Evolutionary conservation across 2,329 filamentous ascomycete genomes (phyloP), one percentile per base, ranked within the genome.

Genomic region (Talaromyces sp.): DNA sequence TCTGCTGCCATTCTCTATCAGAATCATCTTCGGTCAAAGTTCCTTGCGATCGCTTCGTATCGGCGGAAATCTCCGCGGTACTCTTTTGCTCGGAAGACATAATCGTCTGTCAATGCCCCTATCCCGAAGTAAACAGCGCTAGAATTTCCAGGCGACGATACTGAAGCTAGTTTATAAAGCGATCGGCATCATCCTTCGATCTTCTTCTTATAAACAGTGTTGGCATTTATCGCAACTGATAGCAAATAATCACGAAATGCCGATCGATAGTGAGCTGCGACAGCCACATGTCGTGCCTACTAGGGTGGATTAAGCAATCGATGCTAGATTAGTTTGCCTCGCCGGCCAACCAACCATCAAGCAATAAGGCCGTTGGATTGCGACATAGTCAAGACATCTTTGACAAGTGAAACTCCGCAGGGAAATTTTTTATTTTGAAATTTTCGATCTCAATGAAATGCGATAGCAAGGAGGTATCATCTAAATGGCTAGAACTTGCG

Each of bases 261-360:
- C 14, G 20, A 16, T 16, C 14, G 22, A 4, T 16, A 20, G 35
- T 20, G 39, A 35, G 16, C 29, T n/a, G n/a, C 16, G 19, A 20
- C 33, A 51, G 49, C 49, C 49, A 47, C 29, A 51, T 51, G 49
- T 51, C 49, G 49, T 51, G 49, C 49, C 41, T 33, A 4, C 22
- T 10, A 35, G 16, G 14, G 11, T 16, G 17, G 30, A 51, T 51
- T 42, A 51, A 42, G 22, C 36, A 33, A 51, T 51, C 14, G 14
- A 9, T 17, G 32, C 36, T 16, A 29, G 10, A 8, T n/a, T n/a
- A n/a, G n/a, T n/a, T n/a, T n/a, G n/a, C n/a, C n/a, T n/a, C 36
- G 24, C 32, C 17, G 27, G 33, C 33, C n/a, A 32, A 20, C 27
- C 11, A 19, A 17, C 4, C 33, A n/a, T 2, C n/a, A n/a, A 6